phyloP scores from a whole-genome alignment of 1,284 basidiomycete species.

The Apiotrichum laibachii region DNA sequence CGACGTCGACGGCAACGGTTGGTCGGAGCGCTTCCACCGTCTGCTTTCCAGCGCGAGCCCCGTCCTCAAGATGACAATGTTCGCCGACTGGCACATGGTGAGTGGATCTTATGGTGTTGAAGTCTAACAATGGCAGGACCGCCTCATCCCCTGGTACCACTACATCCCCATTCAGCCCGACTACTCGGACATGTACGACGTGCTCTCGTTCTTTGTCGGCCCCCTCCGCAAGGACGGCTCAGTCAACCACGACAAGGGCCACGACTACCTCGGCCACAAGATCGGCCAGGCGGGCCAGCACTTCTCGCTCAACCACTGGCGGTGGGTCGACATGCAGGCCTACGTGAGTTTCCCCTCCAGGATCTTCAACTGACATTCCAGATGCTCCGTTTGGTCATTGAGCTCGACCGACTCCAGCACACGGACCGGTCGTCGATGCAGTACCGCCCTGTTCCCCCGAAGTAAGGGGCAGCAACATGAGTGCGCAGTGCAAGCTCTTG shows the following conservation, averaged over 20 bases:
- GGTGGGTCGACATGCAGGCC: slow-evolving; percentile 54
- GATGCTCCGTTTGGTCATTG: slow-evolving; percentile 49
- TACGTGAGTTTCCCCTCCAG: slow-evolving; percentile 39
- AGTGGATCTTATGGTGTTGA: slow-evolving; percentile 8
- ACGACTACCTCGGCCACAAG: slow-evolving; percentile 52
- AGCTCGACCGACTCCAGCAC: slow-evolving; percentile 42
- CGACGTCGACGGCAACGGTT: slow-evolving; percentile 62
- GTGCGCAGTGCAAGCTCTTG: neutral
- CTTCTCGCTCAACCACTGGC: slow-evolving; percentile 54
- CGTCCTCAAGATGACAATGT: slow-evolving; percentile 52
- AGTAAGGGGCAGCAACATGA: neutral
- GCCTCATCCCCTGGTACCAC: slow-evolving; percentile 47
- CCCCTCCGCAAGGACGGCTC: slow-evolving; percentile 42
- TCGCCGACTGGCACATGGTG: slow-evolving; percentile 52
- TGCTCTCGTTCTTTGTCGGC: slow-evolving; percentile 54
- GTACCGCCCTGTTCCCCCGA: slow-evolving; percentile 8
- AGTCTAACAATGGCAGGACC: slow-evolving; percentile 12
- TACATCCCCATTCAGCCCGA: slow-evolving; percentile 54
- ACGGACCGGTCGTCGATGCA: slow-evolving; percentile 39
- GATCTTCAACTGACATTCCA: slow-evolving; percentile 8
- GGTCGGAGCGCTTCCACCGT: slow-evolving; percentile 63
- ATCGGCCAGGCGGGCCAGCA: slow-evolving; percentile 53
- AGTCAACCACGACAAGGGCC: slow-evolving; percentile 43
- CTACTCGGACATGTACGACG: slow-evolving; percentile 54
- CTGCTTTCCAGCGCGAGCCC: slow-evolving; percentile 50